Evolutionary conservation across 2,329 filamentous ascomycete genomes (phyloP), one percentile per base, ranked within the genome.

Genomic region (Aspergillus costaricaensis): DNA sequence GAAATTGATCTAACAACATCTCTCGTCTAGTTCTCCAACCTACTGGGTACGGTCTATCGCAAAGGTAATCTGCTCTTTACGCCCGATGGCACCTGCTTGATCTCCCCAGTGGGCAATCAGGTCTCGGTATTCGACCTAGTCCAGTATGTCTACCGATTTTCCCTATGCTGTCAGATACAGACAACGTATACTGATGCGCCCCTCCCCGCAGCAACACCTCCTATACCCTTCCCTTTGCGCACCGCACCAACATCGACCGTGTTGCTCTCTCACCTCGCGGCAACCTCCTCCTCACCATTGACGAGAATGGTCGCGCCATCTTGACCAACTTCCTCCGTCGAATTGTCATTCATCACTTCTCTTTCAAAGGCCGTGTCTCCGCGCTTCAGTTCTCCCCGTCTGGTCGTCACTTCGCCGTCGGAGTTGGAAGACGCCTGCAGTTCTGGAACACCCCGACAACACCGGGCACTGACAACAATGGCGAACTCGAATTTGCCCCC

Each of bases 31-130:
- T 99, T 99, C 81, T 96, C 94, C 76, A 99, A 98, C 80, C 86
- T 99, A 76, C 86, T 99, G 73, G 96, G 95, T 75, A 99, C 95
- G 69, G 95, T 99, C 75, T 99, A 98, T 83, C 92, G 92, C 82
- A 91, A 93, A 86, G 95, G 96, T 79, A 99, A 98, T 77, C 86
- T 99, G 72, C 85, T 97, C 75, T 99, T 96, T 82, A 96, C 91
- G 71, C 92, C 93, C 63, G 94, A 99, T 85, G 96, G 96, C 75
- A 95, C 91, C 71, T 94, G 92, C 80, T 85, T 99, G 67, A 91
- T 96, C 72, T 99, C 95, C 48, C 96, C 95, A 7, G 95, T 99
- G 56, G 95, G 95, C 74, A 99, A 98, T 80, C 85, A 92, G 74
- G 92, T 99, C 63, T 92, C 94, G 1, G 90, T 98, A 56, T 99